A percentile compares a stretch with the other conserved stretches of the same genome.
Conservation (phyloP, 768 basidiomycete genomes). For the Termitomyces sp. region DNA sequence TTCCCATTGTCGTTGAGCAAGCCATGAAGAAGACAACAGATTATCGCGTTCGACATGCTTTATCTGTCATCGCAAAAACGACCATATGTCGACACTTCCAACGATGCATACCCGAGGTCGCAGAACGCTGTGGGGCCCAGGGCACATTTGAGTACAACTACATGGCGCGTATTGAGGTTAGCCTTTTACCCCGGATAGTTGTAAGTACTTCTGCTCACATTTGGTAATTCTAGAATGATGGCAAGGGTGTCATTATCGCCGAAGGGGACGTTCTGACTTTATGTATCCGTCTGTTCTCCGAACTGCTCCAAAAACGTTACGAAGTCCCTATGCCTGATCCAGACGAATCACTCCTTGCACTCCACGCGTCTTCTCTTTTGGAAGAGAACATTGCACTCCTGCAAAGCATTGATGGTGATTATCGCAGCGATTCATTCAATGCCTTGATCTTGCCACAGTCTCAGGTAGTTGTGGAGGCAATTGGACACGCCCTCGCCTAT, state of each 20-base stretch:
- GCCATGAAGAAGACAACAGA: constrained; percentile 37
- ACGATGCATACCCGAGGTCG: constrained; percentile 45
- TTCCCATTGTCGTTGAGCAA: constrained; percentile 29
- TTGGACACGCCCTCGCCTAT: constrained; percentile 61
- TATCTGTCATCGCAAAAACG: constrained; percentile 55
- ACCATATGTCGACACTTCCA: constrained; percentile 52
- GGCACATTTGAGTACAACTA: constrained; percentile 64
- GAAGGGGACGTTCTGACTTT: constrained; percentile 52
- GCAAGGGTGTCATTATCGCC: constrained; percentile 56
- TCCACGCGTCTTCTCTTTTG: constrained; percentile 42
- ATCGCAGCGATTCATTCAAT: constrained; percentile 51
- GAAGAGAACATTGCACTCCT: constrained; percentile 43
- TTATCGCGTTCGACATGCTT: constrained; percentile 47
- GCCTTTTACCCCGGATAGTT: constrained; percentile 2
- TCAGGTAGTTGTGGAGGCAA: constrained; percentile 49
- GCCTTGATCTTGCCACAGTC: constrained; percentile 54
- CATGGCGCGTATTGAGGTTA: constrained; percentile 51
- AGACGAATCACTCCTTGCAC: constrained; percentile 47
- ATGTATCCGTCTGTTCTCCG: constrained; percentile 55
- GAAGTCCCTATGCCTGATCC: constrained; percentile 46
- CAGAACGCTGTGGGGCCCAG: constrained; percentile 65
- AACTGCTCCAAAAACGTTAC: constrained; percentile 55
- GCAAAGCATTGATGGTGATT: constrained; percentile 31
- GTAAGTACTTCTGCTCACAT: constrained; percentile 12
- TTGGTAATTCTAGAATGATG: constrained; percentile 33